phyloP scores from a whole-genome alignment of 176 grass and related monocot species.

The Bolboschoenus planiculmis region DNA sequence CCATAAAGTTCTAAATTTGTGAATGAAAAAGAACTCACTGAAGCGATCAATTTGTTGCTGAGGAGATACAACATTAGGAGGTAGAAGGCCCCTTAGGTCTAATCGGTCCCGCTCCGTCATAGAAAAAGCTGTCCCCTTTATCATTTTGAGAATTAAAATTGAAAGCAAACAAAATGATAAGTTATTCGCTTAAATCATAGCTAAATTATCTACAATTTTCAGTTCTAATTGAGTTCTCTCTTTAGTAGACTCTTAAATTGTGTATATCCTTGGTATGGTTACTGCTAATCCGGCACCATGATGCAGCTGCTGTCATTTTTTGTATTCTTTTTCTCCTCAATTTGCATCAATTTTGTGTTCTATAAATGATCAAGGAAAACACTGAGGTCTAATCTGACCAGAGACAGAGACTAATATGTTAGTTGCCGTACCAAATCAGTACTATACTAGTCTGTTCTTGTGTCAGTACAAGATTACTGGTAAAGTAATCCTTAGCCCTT shows the following conservation, averaged over 20 bases:
- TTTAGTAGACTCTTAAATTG: not conserved
- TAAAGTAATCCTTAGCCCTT: not conserved
- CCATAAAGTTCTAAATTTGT: not conserved
- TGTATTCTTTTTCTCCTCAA: not conserved
- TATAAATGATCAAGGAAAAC: not conserved
- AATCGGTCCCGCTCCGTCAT: slow-evolving; percentile 92
- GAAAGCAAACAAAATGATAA: not conserved
- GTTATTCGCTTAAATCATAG: not conserved
- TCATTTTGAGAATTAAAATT: not conserved
- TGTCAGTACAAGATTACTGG: not conserved
- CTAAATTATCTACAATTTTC: not conserved
- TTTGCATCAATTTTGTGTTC: not conserved
- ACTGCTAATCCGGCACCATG: not conserved
- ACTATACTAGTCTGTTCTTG: not conserved
- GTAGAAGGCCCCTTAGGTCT: slow-evolving; percentile 88
- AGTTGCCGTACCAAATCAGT: not conserved
- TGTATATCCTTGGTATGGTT: not conserved
- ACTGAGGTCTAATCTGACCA: not conserved
- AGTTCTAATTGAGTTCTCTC: not conserved
- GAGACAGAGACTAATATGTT: not conserved
- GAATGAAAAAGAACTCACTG: slow-evolving; percentile 38
- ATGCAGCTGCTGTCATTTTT: not conserved
- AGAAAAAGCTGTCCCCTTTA: slow-evolving; percentile 81
- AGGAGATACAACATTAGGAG: slow-evolving; percentile 71
- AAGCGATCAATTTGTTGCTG: slow-evolving; percentile 93